Percentiles rank a stretch among this genome's conserved stretches.
phyloP scores from a whole-genome alignment of 202 grass and related monocot species.

The Setaria viridis region DNA sequence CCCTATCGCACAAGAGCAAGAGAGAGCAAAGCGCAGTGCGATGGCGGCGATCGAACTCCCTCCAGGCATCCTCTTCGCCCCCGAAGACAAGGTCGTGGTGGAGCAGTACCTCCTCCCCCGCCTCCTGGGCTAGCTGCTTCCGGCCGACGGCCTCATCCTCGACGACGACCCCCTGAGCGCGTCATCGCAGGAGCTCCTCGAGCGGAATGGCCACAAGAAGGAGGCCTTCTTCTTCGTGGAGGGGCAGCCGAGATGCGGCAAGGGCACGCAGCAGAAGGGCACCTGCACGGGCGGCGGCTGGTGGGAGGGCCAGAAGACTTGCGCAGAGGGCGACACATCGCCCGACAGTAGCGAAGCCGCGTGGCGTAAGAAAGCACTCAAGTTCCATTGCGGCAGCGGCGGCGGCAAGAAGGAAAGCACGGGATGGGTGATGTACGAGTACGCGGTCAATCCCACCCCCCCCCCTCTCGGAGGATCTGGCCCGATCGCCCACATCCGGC shows the following conservation, averaged over 20 bases:
- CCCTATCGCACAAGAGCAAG: too few species aligned
- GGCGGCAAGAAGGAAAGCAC: neutral
- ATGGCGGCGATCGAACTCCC: neutral
- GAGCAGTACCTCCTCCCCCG: neutral
- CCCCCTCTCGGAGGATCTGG: neutral
- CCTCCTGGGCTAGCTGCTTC: neutral
- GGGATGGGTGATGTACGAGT: constrained; percentile 26
- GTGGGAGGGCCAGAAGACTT: neutral
- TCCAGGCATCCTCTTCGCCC: neutral
- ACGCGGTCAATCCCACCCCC: neutral
- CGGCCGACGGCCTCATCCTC: neutral
- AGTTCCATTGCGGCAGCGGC: neutral
- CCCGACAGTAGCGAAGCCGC: neutral
- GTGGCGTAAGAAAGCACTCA: neutral
- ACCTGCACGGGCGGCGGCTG: neutral
- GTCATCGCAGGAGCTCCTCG: constrained; percentile 8
- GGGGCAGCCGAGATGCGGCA: neutral
- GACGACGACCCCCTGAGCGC: constrained; percentile 25
- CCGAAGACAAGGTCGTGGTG: constrained; percentile 1
- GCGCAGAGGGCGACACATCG: neutral
- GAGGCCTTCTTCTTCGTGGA: constrained; percentile 32
- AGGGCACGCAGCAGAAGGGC: neutral
- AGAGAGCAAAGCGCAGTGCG: too few species aligned
- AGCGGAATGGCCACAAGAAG: neutral
- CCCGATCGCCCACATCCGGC: neutral